Evolutionary conservation across 2,329 filamentous ascomycete genomes (phyloP).

Genomic region (Talaromyces sp.): DNA sequence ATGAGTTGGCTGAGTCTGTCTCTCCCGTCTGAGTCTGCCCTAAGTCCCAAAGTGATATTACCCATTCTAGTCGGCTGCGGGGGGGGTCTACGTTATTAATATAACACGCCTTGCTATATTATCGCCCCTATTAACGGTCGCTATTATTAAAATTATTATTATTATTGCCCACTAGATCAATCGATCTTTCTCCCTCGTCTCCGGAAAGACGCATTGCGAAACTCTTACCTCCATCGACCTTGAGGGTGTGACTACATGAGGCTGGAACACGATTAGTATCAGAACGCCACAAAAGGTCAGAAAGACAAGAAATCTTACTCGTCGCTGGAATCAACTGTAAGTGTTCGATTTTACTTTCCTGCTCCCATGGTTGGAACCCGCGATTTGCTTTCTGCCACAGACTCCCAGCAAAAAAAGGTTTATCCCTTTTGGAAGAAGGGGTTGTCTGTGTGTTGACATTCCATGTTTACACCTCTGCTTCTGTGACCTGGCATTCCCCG

Average conservation of each 20-base stretch:
- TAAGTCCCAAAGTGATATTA: not conserved
- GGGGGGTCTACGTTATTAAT: not conserved
- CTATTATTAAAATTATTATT: not conserved
- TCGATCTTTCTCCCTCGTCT: constrained; percentile 1
- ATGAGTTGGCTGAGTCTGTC: constrained; percentile 11
- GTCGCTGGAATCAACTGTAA: not conserved
- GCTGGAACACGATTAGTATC: constrained; percentile 13
- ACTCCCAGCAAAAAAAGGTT: constrained; percentile 7
- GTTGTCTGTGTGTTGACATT: constrained; percentile 19
- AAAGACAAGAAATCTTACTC: not conserved
- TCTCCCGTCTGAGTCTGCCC: constrained; percentile 10
- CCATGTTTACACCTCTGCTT: constrained; percentile 18
- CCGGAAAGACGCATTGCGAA: constrained; percentile 15
- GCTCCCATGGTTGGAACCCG: not conserved
- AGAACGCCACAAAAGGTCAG: not conserved
- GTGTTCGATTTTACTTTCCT: not conserved
- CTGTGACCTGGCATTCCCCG: constrained; percentile 17
- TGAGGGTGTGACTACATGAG: constrained; percentile 12
- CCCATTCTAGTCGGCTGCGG: constrained; percentile 1
- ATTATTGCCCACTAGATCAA: not conserved
- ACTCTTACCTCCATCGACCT: constrained; percentile 12
- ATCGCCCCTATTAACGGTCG: constrained; percentile 4
- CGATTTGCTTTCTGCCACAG: constrained; percentile 3
- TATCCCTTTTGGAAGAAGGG: constrained; percentile 16
- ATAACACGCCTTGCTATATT: constrained; percentile 6